These are phyloP conservation scores for Candida multigemmis DNA, from an alignment of 805 yeast genomes.

Conservation along the genomic window DNA sequence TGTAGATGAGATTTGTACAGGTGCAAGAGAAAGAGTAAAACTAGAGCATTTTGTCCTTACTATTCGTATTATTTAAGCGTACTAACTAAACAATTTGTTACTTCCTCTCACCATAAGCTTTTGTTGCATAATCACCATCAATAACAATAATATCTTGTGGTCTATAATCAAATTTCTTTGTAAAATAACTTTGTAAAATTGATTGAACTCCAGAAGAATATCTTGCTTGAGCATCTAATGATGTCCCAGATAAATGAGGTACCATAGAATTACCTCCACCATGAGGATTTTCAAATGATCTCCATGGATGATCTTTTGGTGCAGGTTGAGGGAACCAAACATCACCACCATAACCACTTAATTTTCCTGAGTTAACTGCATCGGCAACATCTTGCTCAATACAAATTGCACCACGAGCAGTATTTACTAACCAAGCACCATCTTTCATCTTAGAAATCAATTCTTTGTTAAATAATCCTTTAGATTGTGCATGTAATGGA, in stretches of 20 bases:
- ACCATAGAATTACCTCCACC: conserved; percentile 83
- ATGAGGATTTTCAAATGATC: conserved; percentile 52
- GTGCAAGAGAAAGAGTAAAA: no score
- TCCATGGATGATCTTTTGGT: conserved; percentile 71
- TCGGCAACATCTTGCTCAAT: conserved; percentile 67
- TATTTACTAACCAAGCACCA: conserved; percentile 68
- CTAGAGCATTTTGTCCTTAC: no score
- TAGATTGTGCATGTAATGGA: conserved; percentile 65
- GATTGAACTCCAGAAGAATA: conserved; percentile 62
- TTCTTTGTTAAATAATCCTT: conserved; percentile 59
- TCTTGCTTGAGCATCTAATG: conserved; percentile 71
- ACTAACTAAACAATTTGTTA: no score
- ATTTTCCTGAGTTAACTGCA: conserved; percentile 58
- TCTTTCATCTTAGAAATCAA: conserved; percentile 60
- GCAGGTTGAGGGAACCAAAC: conserved; percentile 86
- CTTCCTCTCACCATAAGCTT: conserved; percentile 52
- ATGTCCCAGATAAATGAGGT: conserved; percentile 74
- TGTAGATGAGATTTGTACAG: no score
- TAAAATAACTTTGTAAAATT: conserved; percentile 55
- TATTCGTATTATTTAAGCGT: no score
- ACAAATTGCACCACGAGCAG: conserved; percentile 78
- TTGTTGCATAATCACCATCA: conserved; percentile 66
- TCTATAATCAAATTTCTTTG: conserved; percentile 56
- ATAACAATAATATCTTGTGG: conserved; percentile 70
- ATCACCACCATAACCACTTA: conserved; percentile 79